phyloP scores from a whole-genome alignment of 176 grass and related monocot species.

The Canna indica region DNA sequence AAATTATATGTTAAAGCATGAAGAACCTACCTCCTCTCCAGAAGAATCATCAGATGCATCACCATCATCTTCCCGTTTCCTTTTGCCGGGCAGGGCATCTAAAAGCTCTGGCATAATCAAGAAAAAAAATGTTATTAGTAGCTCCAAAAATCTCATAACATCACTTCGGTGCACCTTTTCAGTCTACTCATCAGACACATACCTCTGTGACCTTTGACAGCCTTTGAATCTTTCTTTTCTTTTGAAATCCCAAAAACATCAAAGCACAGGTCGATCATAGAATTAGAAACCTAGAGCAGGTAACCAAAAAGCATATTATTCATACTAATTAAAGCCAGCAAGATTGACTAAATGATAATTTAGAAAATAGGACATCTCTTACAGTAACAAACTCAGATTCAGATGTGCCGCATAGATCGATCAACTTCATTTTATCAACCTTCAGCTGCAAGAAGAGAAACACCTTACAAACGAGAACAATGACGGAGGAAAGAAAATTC shows the following conservation, averaged over 20 bases:
- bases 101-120: constrained; percentile 44
- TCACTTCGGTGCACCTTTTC: neutral
- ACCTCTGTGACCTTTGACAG: constrained; percentile 88
- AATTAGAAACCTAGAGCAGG: constrained; percentile 62
- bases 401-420: constrained; percentile 78
- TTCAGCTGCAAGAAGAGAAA: constrained; percentile 48
- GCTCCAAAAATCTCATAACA: neutral
- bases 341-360: neutral
- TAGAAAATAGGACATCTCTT: neutral
- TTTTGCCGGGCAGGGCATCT: constrained; percentile 81
- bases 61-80: constrained; percentile 53
- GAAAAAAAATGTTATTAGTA: neutral
- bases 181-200: neutral
- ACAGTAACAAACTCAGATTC: constrained; percentile 82
- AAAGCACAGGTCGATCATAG: constrained; percentile 88
- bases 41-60: constrained; percentile 46
- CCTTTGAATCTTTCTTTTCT: constrained; percentile 85
- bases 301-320: neutral
- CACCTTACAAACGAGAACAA: neutral
- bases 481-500: neutral
- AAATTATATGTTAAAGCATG: too few species aligned
- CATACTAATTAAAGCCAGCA: neutral
- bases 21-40: too few species aligned
- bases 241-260: constrained; percentile 89
- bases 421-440: constrained; percentile 86